These are phyloP conservation scores for Pleurotus ostreatus DNA, from an alignment of 768 basidiomycete species.

Conservation along the genomic window DNA sequence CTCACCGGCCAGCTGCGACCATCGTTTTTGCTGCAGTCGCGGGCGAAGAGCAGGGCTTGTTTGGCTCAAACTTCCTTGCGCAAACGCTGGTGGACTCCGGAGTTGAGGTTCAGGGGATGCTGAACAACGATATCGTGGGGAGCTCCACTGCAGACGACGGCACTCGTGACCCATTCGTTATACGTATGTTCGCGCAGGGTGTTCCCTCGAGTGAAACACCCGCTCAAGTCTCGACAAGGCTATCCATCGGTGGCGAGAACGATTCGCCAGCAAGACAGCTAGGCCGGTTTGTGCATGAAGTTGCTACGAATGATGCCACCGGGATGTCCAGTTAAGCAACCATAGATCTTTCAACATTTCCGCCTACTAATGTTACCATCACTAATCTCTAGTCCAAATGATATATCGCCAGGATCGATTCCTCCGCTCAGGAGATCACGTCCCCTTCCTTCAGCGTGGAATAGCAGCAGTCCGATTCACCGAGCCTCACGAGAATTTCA, in stretches of 20 bases:
- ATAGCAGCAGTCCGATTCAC: slow-evolving; percentile 55
- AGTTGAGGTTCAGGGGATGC: slow-evolving; percentile 54
- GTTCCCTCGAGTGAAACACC: slow-evolving; percentile 42
- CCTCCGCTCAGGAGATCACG: slow-evolving; percentile 52
- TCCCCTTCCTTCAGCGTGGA: slow-evolving; percentile 45
- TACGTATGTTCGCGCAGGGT: slow-evolving; percentile 49
- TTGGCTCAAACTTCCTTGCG: slow-evolving; percentile 45
- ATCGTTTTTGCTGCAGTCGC: slow-evolving; percentile 49
- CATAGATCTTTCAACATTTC: no score
- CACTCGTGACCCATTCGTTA: slow-evolving; percentile 39
- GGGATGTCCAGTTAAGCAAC: slow-evolving; percentile 42
- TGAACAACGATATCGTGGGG: slow-evolving; percentile 56
- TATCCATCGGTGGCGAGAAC: slow-evolving; percentile 48
- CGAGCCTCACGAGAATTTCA: slow-evolving; percentile 55
- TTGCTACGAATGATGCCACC: slow-evolving; percentile 41
- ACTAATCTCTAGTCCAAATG: slow-evolving; percentile 33
- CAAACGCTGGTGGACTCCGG: slow-evolving; percentile 34
- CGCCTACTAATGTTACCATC: no score
- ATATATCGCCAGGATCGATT: slow-evolving; percentile 51
- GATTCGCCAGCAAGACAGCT: slow-evolving; percentile 50
- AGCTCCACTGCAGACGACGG: slow-evolving; percentile 47
- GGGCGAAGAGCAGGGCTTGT: slow-evolving; percentile 52
- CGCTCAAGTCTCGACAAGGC: slow-evolving; percentile 26
- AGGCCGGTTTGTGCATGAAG: slow-evolving; percentile 47
- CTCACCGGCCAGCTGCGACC: slow-evolving; percentile 40